Conservation (phyloP, 1,284 basidiomycete genomes). For the Naganishia cerealis region DNA sequence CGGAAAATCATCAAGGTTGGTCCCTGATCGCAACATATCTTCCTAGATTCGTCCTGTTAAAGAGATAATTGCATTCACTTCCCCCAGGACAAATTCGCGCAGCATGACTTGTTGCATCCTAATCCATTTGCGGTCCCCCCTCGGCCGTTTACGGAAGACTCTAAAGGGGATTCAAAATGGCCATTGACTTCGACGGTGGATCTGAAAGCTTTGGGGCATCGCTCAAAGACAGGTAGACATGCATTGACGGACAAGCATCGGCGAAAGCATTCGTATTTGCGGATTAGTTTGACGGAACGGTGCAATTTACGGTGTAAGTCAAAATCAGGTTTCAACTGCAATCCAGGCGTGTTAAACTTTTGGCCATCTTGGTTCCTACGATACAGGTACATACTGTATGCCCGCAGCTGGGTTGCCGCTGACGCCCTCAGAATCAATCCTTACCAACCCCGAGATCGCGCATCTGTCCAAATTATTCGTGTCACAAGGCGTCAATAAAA, state of each 20-base stretch:
- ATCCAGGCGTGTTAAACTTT: neutral
- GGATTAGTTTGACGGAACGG: constrained; percentile 79
- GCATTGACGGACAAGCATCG: constrained; percentile 62
- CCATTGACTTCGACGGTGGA: neutral
- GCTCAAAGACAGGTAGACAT: constrained; percentile 10
- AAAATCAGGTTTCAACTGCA: neutral
- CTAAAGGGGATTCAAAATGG: neutral
- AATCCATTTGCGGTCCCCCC: constrained; percentile 19
- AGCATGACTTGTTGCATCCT: constrained; percentile 31
- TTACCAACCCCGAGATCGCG: constrained; percentile 73
- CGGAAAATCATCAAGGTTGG: constrained; percentile 21
- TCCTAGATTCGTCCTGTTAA: neutral
- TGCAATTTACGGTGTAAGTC: constrained; percentile 79
- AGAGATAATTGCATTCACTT: neutral
- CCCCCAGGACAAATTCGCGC: constrained; percentile 27
- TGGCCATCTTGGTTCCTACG: neutral
- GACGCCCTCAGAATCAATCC: constrained; percentile 67
- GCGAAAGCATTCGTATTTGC: constrained; percentile 74
- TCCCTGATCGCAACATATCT: neutral
- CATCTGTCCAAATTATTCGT: constrained; percentile 77
- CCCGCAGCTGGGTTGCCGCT: constrained; percentile 75
- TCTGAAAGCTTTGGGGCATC: constrained; percentile 3
- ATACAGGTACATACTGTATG: constrained; percentile 83
- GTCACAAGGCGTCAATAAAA: constrained; percentile 76
- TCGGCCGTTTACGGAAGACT: constrained; percentile 30